A percentile compares a stretch with the other conserved stretches of the same genome.
Conservation (phyloP, 2,329 filamentous ascomycete species). For the Plenodomus lindquistii region DNA sequence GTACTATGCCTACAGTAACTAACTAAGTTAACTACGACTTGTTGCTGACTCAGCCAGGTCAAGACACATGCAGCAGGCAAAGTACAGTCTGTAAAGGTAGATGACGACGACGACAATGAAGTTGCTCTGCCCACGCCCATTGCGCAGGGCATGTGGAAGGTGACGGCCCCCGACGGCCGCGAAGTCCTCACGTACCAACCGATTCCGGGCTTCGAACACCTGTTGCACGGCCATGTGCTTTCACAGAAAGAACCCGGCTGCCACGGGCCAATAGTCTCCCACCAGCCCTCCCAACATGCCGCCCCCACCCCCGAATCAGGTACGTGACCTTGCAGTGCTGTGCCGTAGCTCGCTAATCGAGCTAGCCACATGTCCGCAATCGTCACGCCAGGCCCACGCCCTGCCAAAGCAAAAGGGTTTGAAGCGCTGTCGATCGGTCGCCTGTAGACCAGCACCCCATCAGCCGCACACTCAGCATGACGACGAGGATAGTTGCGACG, state of each 20-base stretch:
- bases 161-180: slow-evolving; percentile 24
- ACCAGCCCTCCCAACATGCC: background rate
- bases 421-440: slow-evolving; percentile 18
- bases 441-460: slow-evolving; percentile 1
- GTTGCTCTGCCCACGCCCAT: slow-evolving; percentile 24
- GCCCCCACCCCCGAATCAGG: slow-evolving; percentile 5
- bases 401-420: slow-evolving; percentile 7
- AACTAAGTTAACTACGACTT: too few species aligned
- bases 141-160: slow-evolving; percentile 16
- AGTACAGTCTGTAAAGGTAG: slow-evolving; percentile 1
- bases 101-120: slow-evolving; percentile 6
- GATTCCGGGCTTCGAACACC: slow-evolving; percentile 30
- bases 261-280: background rate
- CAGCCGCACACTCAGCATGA: slow-evolving; percentile 1
- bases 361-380: background rate
- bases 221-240: slow-evolving; percentile 14
- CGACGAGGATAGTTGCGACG: slow-evolving; percentile 10
- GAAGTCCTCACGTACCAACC: slow-evolving; percentile 24
- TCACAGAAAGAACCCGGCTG: background rate
- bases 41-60: background rate
- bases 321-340: slow-evolving; percentile 6
- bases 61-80: slow-evolving; percentile 3
- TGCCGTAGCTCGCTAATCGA: slow-evolving; percentile 10
- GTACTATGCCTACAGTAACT: too few species aligned
- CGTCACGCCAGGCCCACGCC: background rate